A percentile compares a stretch with the other conserved stretches of the same genome.
phyloP scores from a whole-genome alignment of 2,329 filamentous ascomycete species.

The Fusarium sp. region DNA sequence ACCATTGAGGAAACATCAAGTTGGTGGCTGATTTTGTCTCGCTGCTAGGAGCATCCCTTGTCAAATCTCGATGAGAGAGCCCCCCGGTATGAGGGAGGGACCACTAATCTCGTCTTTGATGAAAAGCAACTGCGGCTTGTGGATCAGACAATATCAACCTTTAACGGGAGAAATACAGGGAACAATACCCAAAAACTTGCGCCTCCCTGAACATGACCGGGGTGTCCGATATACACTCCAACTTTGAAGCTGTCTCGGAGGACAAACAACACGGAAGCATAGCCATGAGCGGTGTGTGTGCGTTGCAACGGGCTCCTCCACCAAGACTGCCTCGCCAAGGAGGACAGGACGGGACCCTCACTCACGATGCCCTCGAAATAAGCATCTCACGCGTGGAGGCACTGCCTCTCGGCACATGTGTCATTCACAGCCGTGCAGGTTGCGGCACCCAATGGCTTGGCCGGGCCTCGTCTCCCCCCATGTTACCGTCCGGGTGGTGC shows the following conservation, averaged over 20 bases:
- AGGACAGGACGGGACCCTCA: not conserved
- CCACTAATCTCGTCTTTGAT: not conserved
- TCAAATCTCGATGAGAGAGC: not conserved
- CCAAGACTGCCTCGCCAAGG: slow-evolving; percentile 19
- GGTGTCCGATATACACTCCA: not conserved
- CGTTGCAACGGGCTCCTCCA: not conserved
- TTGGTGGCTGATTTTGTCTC: slow-evolving; percentile 1
- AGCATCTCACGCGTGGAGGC: slow-evolving; percentile 29
- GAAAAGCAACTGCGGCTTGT: not conserved
- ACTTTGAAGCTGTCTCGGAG: not conserved
- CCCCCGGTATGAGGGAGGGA: not conserved
- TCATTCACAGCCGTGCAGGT: slow-evolving; percentile 15
- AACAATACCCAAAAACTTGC: slow-evolving; percentile 4
- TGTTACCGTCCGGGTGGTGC: slow-evolving; percentile 31
- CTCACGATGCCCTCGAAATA: slow-evolving; percentile 20
- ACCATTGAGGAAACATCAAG: not conserved
- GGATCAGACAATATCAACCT: not conserved
- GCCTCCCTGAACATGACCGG: not conserved
- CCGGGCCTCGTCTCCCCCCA: slow-evolving; percentile 6
- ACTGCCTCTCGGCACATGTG: slow-evolving; percentile 27
- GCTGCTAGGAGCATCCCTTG: not conserved
- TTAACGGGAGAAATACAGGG: not conserved
- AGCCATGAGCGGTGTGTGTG: not conserved
- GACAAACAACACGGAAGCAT: not conserved
- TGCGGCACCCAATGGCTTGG: slow-evolving; percentile 14